Percentiles rank a stretch among this genome's conserved stretches.
phyloP scores from a whole-genome alignment of 306 rosid genomes.

The Acacia acuminata region DNA sequence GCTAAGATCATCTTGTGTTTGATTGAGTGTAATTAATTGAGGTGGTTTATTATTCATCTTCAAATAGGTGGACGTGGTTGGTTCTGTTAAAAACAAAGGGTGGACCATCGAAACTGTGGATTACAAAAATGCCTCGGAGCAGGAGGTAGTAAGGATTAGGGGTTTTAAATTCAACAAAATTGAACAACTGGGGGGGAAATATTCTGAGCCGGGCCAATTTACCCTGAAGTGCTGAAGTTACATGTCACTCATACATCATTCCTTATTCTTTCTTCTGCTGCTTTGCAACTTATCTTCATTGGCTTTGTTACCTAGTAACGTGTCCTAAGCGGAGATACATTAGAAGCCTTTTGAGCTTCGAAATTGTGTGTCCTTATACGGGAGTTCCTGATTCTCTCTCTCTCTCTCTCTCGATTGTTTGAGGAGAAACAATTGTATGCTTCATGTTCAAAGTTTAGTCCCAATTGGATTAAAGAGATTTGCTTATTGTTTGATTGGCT shows the following conservation, averaged over 20 bases:
- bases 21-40: slow-evolving; percentile 27
- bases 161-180: slow-evolving; percentile 84
- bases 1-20: slow-evolving; percentile 1
- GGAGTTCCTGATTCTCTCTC: slow-evolving; percentile 1
- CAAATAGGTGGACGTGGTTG: slow-evolving; percentile 68
- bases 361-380: not conserved
- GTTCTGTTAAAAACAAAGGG: slow-evolving; percentile 76
- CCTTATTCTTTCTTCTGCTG: slow-evolving; percentile 27
- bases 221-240: slow-evolving; percentile 51
- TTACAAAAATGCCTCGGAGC: slow-evolving; percentile 59
- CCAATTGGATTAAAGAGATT: not conserved
- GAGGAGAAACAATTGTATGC: not conserved
- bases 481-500: not conserved
- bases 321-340: not conserved
- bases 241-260: slow-evolving; percentile 25
- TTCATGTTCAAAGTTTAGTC: not conserved
- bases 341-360: slow-evolving; percentile 5
- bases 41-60: not conserved
- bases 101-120: slow-evolving; percentile 77
- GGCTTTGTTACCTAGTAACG: slow-evolving; percentile 1
- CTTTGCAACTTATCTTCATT: not conserved
- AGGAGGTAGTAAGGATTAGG: slow-evolving; percentile 76
- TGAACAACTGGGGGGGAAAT: slow-evolving; percentile 65
- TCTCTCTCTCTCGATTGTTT: not conserved
- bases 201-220: slow-evolving; percentile 50